phyloP scores from a whole-genome alignment of 805 yeast genomes.

The Zygosaccharomyces rouxii region DNA sequence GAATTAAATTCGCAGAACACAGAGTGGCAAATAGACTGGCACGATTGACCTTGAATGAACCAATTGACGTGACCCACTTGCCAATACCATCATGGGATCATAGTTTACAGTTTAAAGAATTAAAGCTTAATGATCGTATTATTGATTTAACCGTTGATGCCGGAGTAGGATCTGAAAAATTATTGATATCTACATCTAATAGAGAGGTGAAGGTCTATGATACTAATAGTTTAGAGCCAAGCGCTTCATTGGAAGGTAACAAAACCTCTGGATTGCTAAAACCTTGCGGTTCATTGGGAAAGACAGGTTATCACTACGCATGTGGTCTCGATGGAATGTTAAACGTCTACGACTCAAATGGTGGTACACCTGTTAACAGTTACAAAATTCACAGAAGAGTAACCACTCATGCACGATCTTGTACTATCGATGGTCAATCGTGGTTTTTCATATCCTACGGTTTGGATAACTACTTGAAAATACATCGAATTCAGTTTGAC shows the following conservation, averaged over 20 bases:
- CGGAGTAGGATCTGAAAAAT: not conserved
- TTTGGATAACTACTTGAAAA: slow-evolving; percentile 48
- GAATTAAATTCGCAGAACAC: slow-evolving; percentile 26
- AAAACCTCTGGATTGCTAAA: slow-evolving; percentile 18
- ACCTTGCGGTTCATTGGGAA: slow-evolving; percentile 20
- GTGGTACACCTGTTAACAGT: not conserved
- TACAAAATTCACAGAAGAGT: slow-evolving; percentile 39
- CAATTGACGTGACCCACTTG: slow-evolving; percentile 10
- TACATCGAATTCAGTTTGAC: slow-evolving; percentile 21
- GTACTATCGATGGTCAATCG: slow-evolving; percentile 11
- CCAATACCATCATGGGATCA: slow-evolving; percentile 22
- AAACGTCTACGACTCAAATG: slow-evolving; percentile 9
- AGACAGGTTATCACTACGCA: slow-evolving; percentile 13
- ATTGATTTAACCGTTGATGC: not conserved
- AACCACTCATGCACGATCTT: slow-evolving; percentile 35
- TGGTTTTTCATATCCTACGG: slow-evolving; percentile 52
- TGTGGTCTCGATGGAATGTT: slow-evolving; percentile 29
- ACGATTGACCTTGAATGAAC: slow-evolving; percentile 15
- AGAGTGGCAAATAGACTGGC: slow-evolving; percentile 13
- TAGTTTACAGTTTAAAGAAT: slow-evolving; percentile 6
- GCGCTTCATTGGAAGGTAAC: not conserved
- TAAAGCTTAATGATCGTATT: not conserved
- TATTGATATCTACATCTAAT: slow-evolving; percentile 18
- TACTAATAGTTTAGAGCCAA: not conserved
- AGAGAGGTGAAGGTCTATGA: slow-evolving; percentile 10